These are phyloP conservation scores for Sungouiella thailandica DNA, from an alignment of 805 yeast species.

Conservation along the genomic window DNA sequence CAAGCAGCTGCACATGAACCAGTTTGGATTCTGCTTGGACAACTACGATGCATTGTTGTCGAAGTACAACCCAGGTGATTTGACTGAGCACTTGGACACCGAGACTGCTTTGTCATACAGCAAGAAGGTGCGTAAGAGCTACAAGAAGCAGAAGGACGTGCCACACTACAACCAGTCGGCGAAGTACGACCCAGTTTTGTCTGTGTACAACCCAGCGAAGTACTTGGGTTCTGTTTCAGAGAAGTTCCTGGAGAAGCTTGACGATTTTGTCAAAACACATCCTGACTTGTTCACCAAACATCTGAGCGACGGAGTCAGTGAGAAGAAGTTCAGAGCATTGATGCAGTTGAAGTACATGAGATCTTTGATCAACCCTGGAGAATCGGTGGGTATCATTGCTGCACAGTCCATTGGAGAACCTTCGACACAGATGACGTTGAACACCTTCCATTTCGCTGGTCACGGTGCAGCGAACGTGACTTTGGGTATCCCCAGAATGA, in stretches of 20 bases:
- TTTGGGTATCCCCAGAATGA: conserved; percentile 98
- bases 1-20: conserved; percentile 88
- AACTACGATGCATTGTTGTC: conserved; percentile 82
- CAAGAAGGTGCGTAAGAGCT: conserved; percentile 73
- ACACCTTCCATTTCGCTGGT: conserved; percentile 98
- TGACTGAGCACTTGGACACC: conserved; percentile 71
- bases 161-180: conserved; percentile 59
- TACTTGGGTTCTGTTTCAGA: conserved; percentile 93
- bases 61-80: conserved; percentile 80
- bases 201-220: conserved; percentile 82
- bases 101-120: conserved; percentile 74
- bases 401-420: conserved; percentile 99
- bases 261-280: conserved; percentile 57
- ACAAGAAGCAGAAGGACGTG: conserved; percentile 56
- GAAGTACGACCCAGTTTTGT: conserved; percentile 84
- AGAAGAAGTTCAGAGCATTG: conserved; percentile 86
- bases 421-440: conserved; percentile 97
- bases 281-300: conserved; percentile 49
- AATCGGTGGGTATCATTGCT: conserved; percentile 96
- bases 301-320: conserved; percentile 50
- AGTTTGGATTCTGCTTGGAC: conserved; percentile 88
- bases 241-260: conserved; percentile 76
- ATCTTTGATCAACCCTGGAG: conserved; percentile 93
- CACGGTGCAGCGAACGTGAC: conserved; percentile 99
- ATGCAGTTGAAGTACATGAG: conserved; percentile 99